phyloP scores from a whole-genome alignment of 768 basidiomycete genomes.

The Tephrocybe rancida region DNA sequence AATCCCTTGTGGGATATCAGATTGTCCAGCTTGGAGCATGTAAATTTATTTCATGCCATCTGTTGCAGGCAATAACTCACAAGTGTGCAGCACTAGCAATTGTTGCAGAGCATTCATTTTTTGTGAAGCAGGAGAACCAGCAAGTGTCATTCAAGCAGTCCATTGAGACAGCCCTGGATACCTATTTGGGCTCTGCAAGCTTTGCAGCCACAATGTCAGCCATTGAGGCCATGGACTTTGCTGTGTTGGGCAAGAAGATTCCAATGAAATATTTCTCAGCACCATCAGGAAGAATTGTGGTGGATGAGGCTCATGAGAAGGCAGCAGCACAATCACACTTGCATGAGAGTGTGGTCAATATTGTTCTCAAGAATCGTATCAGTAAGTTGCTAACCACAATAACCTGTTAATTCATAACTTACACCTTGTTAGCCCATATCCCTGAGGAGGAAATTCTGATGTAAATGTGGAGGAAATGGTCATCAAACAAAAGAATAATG shows the following conservation, averaged over 20 bases:
- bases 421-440: neutral
- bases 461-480: neutral
- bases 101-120: constrained; percentile 17
- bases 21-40: constrained; percentile 11
- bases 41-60: neutral
- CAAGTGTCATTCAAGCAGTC: constrained; percentile 12
- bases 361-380: constrained; percentile 5
- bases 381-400: neutral
- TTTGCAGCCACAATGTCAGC: neutral
- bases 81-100: constrained; percentile 9
- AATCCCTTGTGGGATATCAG: neutral
- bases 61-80: neutral
- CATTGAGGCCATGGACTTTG: constrained; percentile 1
- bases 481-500: too few relatives aligned
- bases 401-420: neutral
- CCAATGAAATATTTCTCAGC: neutral
- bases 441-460: neutral
- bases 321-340: neutral
- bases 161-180: constrained; percentile 6
- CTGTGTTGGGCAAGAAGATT: neutral
- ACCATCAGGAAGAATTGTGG: too few relatives aligned
- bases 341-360: neutral
- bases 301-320: neutral
- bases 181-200: constrained; percentile 5
- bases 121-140: constrained; percentile 8